Percentiles rank a stretch among this genome's conserved stretches.
Conservation (phyloP, 805 yeast genomes). For the Yarrowia deformans region DNA sequence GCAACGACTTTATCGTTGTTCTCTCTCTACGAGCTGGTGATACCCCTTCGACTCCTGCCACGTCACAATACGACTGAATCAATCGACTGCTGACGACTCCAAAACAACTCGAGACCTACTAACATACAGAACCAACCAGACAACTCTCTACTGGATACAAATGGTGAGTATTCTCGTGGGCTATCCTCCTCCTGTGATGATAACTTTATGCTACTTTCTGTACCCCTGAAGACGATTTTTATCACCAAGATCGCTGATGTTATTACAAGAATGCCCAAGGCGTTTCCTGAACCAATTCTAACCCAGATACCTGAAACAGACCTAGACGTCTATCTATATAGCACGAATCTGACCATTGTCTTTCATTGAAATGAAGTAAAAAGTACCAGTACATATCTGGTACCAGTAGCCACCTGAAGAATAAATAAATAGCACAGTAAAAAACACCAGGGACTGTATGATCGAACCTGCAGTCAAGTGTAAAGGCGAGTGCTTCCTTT, state of each 20-base stretch:
- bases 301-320: constrained; percentile 19
- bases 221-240: constrained; percentile 39
- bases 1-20: background rate
- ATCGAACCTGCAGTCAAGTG: too few species aligned
- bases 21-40: constrained; percentile 8
- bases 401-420: too few species aligned
- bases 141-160: background rate
- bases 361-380: too few species aligned
- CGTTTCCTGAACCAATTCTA: constrained; percentile 20
- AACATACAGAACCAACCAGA: background rate
- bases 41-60: constrained; percentile 4
- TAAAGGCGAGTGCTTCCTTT: too few species aligned
- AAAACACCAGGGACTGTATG: too few species aligned
- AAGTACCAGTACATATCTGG: too few species aligned
- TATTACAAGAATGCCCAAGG: background rate
- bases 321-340: constrained; percentile 9
- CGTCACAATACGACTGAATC: too few species aligned
- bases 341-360: too few species aligned
- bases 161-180: constrained; percentile 19
- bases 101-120: too few species aligned
- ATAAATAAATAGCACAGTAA: too few species aligned
- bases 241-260: constrained; percentile 43
- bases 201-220: constrained; percentile 41
- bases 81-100: too few species aligned
- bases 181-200: constrained; percentile 20